Evolutionary conservation across 176 grass and related monocot species (phyloP), one percentile per base, ranked within the genome.

Genomic region (Oryza glumipatula): DNA sequence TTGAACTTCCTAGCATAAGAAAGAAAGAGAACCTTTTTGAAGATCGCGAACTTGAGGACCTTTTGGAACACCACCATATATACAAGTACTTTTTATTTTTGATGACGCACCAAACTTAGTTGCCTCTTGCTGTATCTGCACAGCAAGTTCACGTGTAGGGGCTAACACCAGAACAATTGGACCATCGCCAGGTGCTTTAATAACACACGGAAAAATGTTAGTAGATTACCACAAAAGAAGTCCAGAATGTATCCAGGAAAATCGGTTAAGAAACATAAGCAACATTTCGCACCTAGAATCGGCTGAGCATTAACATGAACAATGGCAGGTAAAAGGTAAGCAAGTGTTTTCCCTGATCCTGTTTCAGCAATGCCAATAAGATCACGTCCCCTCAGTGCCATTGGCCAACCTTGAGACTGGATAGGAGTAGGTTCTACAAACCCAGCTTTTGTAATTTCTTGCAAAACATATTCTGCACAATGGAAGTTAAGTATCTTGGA

Each of bases 31-130:
- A 96, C 96, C 96, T 94, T 96, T 99, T 70, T 96, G 96, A 72
- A 98, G 93, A 92, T 99, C 96, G 24, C 96, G 89, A 88, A 99
- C 94, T 96, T 99, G 96, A 81, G 96, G 94, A 64, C 94, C 97
- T 89, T 96, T 99, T 60, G 97, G 97, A 76, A 99, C 97, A 72
- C 94, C 94, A 88, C 94, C 97, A 89, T 99, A 99, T 82, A 96
- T 96, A 73, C 94, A 99, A 24, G 94, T 99, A 83, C 84, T 99
- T 82, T 99, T 96, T 84, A 99, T 92, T 84, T 96, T 99, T 76
- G 94, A 99, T 68, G 97, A 99, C 70, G 92, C 90, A 82, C 97
- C 97, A 48, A 99, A 99, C 74, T 99, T 96, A 69, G 92, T 90
- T 38, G 94, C 80, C 65, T 96, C 97, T 84, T 96, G 94, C 71